Percentiles rank a stretch among this genome's conserved stretches.
phyloP scores from a whole-genome alignment of 176 grass and related monocot genomes.

The Oryza meridionalis region DNA sequence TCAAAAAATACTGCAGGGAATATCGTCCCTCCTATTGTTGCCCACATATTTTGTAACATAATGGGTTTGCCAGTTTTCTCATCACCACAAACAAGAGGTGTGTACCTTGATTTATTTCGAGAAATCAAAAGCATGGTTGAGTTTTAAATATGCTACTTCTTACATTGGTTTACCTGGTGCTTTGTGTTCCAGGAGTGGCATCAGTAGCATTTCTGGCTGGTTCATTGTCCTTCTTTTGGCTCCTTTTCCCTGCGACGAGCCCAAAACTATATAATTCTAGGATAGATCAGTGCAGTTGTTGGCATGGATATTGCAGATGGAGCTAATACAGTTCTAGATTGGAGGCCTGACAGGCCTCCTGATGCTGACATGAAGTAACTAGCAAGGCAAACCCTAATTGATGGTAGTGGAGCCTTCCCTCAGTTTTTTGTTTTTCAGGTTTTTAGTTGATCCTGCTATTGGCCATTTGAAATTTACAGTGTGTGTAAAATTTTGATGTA shows the following conservation, averaged over 20 bases:
- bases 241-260: constrained; percentile 73
- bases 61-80: constrained; percentile 80
- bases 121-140: not conserved
- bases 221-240: constrained; percentile 56
- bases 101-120: constrained; percentile 1
- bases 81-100: constrained; percentile 63
- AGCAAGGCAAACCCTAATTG: not conserved
- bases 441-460: not conserved
- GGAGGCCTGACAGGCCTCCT: not conserved
- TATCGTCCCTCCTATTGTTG: constrained; percentile 71
- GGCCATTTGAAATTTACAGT: not conserved
- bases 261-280: constrained; percentile 61
- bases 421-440: not conserved
- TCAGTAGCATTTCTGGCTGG: constrained; percentile 68
- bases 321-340: constrained; percentile 39
- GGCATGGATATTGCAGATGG: constrained; percentile 79
- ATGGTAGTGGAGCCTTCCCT: not conserved
- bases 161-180: not conserved
- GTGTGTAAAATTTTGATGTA: constrained; percentile 28
- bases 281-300: constrained; percentile 70
- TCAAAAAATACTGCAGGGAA: constrained; percentile 50
- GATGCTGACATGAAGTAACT: constrained; percentile 14
- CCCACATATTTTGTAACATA: constrained; percentile 88
- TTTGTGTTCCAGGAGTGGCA: constrained; percentile 58
- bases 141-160: constrained; percentile 17